Percentiles rank a stretch among this genome's conserved stretches.
phyloP scores from a whole-genome alignment of 2,329 filamentous ascomycete species.

The Fusarium paranaense region DNA sequence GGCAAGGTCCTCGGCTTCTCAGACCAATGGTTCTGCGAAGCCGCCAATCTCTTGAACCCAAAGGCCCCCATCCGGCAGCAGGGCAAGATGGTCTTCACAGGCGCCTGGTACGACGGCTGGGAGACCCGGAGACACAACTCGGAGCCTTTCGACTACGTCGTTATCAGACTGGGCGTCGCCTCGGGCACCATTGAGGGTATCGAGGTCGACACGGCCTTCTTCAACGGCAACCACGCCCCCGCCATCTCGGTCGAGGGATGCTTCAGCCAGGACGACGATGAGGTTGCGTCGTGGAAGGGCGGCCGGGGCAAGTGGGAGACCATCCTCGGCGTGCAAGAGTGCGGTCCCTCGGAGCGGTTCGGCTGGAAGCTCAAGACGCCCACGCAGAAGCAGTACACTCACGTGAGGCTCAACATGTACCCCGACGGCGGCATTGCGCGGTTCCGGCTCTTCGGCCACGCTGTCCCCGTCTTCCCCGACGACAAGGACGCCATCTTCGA shows the following conservation, averaged over 20 bases:
- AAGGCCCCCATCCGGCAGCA: conserved; percentile 71
- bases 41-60: conserved; percentile 72
- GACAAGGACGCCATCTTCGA: conserved; percentile 76
- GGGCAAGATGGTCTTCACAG: conserved; percentile 76
- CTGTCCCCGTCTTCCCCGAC: conserved; percentile 79
- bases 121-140: conserved; percentile 75
- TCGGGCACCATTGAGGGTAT: conserved; percentile 79
- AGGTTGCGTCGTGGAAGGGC: conserved; percentile 72
- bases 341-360: conserved; percentile 79
- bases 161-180: conserved; percentile 74
- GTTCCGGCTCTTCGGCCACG: conserved; percentile 81
- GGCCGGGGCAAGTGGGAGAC: conserved; percentile 75
- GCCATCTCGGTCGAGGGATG: conserved; percentile 82
- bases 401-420: conserved; percentile 86
- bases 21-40: conserved; percentile 77
- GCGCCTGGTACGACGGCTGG: conserved; percentile 79
- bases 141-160: conserved; percentile 74
- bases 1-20: conserved; percentile 74
- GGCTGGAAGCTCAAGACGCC: conserved; percentile 74
- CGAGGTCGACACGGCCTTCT: conserved; percentile 85
- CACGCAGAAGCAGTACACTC: conserved; percentile 77
- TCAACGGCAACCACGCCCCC: conserved; percentile 85
- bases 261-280: conserved; percentile 73
- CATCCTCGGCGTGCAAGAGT: conserved; percentile 76
- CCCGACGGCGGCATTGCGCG: conserved; percentile 86